A percentile compares a stretch with the other conserved stretches of the same genome.
Evolutionary conservation across 2,329 filamentous ascomycete genomes (phyloP).

Genomic region (Botryotinia globosa): DNA sequence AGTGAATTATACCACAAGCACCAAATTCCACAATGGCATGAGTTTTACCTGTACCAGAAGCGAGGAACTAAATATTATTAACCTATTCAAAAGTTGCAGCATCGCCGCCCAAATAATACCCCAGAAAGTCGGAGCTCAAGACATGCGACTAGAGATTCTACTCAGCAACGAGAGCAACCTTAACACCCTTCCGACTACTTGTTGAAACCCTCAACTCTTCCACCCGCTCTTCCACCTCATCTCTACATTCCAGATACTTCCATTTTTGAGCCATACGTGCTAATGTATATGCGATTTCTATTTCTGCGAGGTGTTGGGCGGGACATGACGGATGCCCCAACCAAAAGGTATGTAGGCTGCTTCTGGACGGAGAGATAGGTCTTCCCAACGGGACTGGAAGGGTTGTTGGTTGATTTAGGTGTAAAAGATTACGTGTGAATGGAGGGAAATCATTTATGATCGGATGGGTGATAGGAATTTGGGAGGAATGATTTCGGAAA

Average conservation of each 20-base stretch:
- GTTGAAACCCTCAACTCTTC: neutral
- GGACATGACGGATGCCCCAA: too few relatives aligned
- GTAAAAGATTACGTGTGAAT: too few relatives aligned
- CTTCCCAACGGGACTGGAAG: too few relatives aligned
- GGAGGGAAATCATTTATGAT: too few relatives aligned
- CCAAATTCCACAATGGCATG: neutral
- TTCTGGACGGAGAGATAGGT: too few relatives aligned
- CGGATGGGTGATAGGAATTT: too few relatives aligned
- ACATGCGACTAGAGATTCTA: neutral
- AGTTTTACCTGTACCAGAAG: neutral
- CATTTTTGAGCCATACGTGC: neutral
- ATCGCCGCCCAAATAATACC: fast-evolving
- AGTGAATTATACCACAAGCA: neutral
- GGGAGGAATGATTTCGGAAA: too few relatives aligned
- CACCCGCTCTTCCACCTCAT: neutral
- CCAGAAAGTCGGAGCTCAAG: neutral
- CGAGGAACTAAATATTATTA: neutral
- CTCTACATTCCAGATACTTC: neutral
- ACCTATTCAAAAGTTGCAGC: neutral
- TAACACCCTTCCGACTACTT: neutral
- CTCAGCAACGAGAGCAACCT: neutral
- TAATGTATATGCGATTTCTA: neutral
- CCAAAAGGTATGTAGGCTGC: too few relatives aligned
- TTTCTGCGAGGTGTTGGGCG: too few relatives aligned
- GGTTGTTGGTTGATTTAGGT: too few relatives aligned